A percentile compares a stretch with the other conserved stretches of the same genome.
These are phyloP conservation scores for Xylaria curta DNA, from an alignment of 495 filamentous ascomycete genomes.

Conservation along the genomic window DNA sequence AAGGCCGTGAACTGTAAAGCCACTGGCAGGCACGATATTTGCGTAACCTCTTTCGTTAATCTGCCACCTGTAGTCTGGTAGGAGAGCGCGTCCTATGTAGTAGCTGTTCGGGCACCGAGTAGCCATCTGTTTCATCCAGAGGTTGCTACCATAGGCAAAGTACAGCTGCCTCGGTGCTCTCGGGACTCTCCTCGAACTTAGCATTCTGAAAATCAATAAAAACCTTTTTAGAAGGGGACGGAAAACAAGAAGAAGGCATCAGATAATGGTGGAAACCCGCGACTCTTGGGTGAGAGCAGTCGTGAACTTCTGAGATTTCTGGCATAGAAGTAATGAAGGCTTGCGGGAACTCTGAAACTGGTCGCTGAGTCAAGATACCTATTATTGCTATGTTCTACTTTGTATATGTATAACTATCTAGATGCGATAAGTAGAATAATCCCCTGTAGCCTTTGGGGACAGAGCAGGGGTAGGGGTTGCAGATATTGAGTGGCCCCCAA, in stretches of 20 bases:
- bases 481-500: too few species aligned
- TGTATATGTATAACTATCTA: too few species aligned
- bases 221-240: neutral
- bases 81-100: slow-evolving; percentile 54
- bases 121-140: slow-evolving; percentile 70
- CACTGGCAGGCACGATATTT: slow-evolving; percentile 61
- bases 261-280: too few species aligned
- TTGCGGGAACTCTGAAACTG: too few species aligned
- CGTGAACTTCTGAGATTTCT: too few species aligned
- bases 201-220: slow-evolving; percentile 10
- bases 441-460: too few species aligned
- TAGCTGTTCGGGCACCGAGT: slow-evolving; percentile 62
- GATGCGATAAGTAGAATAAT: too few species aligned
- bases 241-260: neutral
- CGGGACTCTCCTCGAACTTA: neutral
- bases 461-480: too few species aligned
- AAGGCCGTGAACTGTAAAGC: slow-evolving; percentile 52
- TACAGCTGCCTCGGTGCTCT: slow-evolving; percentile 50
- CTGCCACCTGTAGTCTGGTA: slow-evolving; percentile 66
- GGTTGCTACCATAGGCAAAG: slow-evolving; percentile 78
- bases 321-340: too few species aligned
- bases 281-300: too few species aligned
- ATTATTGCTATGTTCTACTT: too few species aligned
- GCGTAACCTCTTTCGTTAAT: slow-evolving; percentile 74
- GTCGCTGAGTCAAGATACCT: too few species aligned